Evolutionary conservation across 805 yeast genomes (phyloP).

Genomic region (Clavispora carvajalis): DNA sequence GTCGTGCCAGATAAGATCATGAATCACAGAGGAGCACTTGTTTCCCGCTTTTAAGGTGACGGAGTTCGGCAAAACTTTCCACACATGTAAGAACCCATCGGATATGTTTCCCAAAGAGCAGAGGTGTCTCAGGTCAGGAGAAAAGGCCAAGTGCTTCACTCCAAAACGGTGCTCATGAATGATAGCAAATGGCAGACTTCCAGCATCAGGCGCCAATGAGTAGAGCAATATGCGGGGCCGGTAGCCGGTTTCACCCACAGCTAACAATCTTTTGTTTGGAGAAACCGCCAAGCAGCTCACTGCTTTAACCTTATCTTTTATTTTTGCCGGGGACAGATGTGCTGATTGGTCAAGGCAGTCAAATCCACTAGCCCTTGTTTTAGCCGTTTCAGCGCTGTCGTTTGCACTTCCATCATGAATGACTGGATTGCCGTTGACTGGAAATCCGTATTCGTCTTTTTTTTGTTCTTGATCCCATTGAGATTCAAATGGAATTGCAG

Average conservation of each 20-base stretch:
- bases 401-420: slow-evolving; percentile 6
- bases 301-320: slow-evolving; percentile 42
- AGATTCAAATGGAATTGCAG: not conserved
- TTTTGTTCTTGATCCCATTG: slow-evolving; percentile 7
- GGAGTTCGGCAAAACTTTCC: slow-evolving; percentile 36
- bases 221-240: slow-evolving; percentile 60
- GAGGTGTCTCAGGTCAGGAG: slow-evolving; percentile 50
- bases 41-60: slow-evolving; percentile 43
- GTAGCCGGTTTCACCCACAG: slow-evolving; percentile 69
- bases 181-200: slow-evolving; percentile 45
- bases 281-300: slow-evolving; percentile 56
- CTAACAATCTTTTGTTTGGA: slow-evolving; percentile 48
- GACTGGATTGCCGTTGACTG: slow-evolving; percentile 13
- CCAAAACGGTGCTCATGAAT: slow-evolving; percentile 66
- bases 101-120: slow-evolving; percentile 63
- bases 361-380: slow-evolving; percentile 10
- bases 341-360: not conserved
- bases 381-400: slow-evolving; percentile 5
- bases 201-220: slow-evolving; percentile 48
- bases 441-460: slow-evolving; percentile 34
- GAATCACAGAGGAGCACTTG: slow-evolving; percentile 56
- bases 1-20: slow-evolving; percentile 53
- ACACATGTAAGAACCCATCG: slow-evolving; percentile 63
- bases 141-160: slow-evolving; percentile 47
- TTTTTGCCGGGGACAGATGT: slow-evolving; percentile 17